Evolutionary conservation across 2,329 filamentous ascomycete genomes (phyloP).

Genomic region (Fusarium longipes): DNA sequence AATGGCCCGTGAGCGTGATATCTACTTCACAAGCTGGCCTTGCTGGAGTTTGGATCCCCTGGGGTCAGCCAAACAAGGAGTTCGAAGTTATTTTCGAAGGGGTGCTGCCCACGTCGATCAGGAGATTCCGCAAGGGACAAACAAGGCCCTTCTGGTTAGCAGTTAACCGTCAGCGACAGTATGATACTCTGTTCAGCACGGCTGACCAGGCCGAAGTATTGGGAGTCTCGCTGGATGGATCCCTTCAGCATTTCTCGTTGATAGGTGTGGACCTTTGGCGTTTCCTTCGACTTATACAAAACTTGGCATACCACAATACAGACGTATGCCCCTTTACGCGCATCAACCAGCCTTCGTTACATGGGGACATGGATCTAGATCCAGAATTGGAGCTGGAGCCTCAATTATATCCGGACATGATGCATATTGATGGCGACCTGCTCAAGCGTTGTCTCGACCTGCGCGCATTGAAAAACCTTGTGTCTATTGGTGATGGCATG

Average conservation of each 20-base stretch:
- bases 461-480: slow-evolving; percentile 58
- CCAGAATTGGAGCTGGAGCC: slow-evolving; percentile 49
- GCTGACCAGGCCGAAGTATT: slow-evolving; percentile 64
- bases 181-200: slow-evolving; percentile 57
- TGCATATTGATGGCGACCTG: slow-evolving; percentile 77
- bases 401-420: slow-evolving; percentile 56
- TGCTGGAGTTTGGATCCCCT: slow-evolving; percentile 63
- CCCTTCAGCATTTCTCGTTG: slow-evolving; percentile 75
- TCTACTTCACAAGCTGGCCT: slow-evolving; percentile 61
- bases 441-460: slow-evolving; percentile 65
- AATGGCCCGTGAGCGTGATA: slow-evolving; percentile 59
- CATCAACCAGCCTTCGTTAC: slow-evolving; percentile 11
- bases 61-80: slow-evolving; percentile 54
- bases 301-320: slow-evolving; percentile 65
- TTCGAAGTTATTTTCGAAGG: slow-evolving; percentile 66
- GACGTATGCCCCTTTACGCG: slow-evolving; percentile 61
- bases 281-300: slow-evolving; percentile 79
- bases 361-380: slow-evolving; percentile 25
- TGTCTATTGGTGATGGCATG: slow-evolving; percentile 49
- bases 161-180: slow-evolving; percentile 51
- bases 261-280: slow-evolving; percentile 72
- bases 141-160: slow-evolving; percentile 65
- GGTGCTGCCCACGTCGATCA: slow-evolving; percentile 65
- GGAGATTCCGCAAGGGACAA: slow-evolving; percentile 64
- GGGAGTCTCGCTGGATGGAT: slow-evolving; percentile 76